Percentiles rank a stretch among this genome's conserved stretches.
phyloP scores from a whole-genome alignment of 768 basidiomycete species.

The Kwoniella dendrophila region DNA sequence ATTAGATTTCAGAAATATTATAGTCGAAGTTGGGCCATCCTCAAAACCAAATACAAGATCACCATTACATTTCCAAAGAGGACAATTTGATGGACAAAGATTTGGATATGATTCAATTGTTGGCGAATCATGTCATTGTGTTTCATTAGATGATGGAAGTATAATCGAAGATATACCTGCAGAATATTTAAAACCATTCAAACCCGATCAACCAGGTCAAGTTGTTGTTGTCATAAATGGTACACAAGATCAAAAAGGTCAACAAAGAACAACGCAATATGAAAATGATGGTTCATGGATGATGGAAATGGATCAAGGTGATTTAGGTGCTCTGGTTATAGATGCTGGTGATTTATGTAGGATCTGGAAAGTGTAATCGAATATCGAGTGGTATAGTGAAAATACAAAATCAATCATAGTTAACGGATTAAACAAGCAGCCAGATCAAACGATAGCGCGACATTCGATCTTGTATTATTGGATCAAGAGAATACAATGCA shows the following conservation, averaged over 20 bases:
- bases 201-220: constrained; percentile 44
- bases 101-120: constrained; percentile 37
- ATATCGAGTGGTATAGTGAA: neutral
- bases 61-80: constrained; percentile 49
- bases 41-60: constrained; percentile 28
- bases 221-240: constrained; percentile 40
- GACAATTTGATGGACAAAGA: constrained; percentile 37
- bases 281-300: constrained; percentile 51
- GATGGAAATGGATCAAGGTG: constrained; percentile 44
- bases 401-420: neutral
- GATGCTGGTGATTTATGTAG: constrained; percentile 43
- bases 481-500: no score
- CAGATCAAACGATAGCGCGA: no score
- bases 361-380: constrained; percentile 38
- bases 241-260: constrained; percentile 30
- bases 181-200: constrained; percentile 45
- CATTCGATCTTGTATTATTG: no score
- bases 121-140: constrained; percentile 31
- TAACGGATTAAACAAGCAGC: no score
- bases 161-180: constrained; percentile 43
- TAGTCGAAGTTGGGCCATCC: constrained; percentile 48
- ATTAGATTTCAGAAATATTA: constrained; percentile 49
- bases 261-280: constrained; percentile 44
- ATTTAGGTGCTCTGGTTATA: constrained; percentile 39
- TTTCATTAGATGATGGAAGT: constrained; percentile 29